Evolutionary conservation across 1,284 basidiomycete genomes (phyloP).

Genomic region (Flammula alnicola): DNA sequence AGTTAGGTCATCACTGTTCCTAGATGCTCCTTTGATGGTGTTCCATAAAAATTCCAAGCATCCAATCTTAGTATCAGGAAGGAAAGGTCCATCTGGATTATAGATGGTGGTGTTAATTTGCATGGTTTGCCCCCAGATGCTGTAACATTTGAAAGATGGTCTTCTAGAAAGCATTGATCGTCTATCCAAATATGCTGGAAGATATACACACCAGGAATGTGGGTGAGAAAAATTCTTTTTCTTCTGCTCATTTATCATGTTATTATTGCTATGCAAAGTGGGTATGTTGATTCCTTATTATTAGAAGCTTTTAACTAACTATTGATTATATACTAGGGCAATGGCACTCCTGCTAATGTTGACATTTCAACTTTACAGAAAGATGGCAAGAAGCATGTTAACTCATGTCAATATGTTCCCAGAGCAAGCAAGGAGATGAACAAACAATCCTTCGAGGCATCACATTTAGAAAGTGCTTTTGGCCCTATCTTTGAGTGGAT

Average conservation of each 20-base stretch:
- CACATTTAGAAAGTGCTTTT: background rate
- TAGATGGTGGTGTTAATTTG: too few species aligned
- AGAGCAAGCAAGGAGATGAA: conserved; percentile 1
- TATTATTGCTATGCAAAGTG: conserved; percentile 1
- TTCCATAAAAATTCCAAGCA: too few species aligned
- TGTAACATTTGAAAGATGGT: too few species aligned
- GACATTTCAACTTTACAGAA: background rate
- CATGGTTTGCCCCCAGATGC: too few species aligned
- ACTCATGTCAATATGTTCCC: conserved; percentile 1
- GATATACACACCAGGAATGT: background rate
- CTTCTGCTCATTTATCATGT: background rate
- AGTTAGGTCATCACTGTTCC: too few species aligned
- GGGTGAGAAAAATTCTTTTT: background rate
- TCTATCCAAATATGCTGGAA: background rate
- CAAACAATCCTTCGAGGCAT: background rate
- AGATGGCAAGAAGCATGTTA: background rate
- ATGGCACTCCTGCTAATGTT: background rate
- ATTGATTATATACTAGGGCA: background rate
- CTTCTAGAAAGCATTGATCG: too few species aligned
- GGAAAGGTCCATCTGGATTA: too few species aligned
- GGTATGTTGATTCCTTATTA: background rate
- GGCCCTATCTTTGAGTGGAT: conserved; percentile 6
- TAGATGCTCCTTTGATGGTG: too few species aligned
- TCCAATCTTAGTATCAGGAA: too few species aligned
- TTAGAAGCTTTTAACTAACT: too few species aligned